These are phyloP conservation scores for Boletus bicolor DNA, from an alignment of 768 basidiomycete genomes.

Conservation along the genomic window DNA sequence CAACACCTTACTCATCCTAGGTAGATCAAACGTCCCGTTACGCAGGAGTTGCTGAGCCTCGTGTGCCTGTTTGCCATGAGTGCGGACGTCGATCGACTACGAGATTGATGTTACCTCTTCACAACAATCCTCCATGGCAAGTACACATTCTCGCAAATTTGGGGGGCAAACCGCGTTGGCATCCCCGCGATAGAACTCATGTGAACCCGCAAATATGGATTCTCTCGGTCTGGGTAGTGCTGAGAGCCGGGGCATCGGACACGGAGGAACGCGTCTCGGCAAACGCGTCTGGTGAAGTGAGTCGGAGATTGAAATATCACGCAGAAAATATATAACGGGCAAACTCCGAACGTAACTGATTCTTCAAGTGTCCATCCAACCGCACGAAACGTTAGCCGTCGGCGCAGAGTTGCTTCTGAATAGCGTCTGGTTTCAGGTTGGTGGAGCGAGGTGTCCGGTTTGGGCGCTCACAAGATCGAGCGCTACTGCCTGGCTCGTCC, in stretches of 20 bases:
- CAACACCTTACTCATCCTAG: slow-evolving; percentile 65
- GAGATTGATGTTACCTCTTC: slow-evolving; percentile 52
- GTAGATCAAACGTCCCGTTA: slow-evolving; percentile 68
- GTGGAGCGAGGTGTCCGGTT: slow-evolving; percentile 66
- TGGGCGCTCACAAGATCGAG: slow-evolving; percentile 52
- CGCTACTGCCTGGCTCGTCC: slow-evolving; percentile 36
- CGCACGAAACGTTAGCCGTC: slow-evolving; percentile 58
- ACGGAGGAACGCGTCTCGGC: slow-evolving; percentile 11
- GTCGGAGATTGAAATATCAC: slow-evolving; percentile 25
- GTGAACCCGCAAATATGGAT: slow-evolving; percentile 67
- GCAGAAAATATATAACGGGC: slow-evolving; percentile 27
- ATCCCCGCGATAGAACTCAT: slow-evolving; percentile 64
- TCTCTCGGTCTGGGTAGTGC: slow-evolving; percentile 51
- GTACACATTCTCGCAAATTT: slow-evolving; percentile 70
- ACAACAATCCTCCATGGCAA: slow-evolving; percentile 77
- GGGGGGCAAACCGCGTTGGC: slow-evolving; percentile 65
- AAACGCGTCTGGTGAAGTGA: slow-evolving; percentile 10
- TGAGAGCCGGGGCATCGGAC: slow-evolving; percentile 46
- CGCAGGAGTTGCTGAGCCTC: slow-evolving; percentile 69
- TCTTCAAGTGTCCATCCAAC: slow-evolving; percentile 65
- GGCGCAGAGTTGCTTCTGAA: slow-evolving; percentile 45
- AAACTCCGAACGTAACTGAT: slow-evolving; percentile 21
- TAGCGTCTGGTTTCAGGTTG: slow-evolving; percentile 69
- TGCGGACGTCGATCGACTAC: neutral
- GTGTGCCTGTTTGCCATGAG: slow-evolving; percentile 43